Conservation (phyloP, 352 stramenopile species). For the Globisporangium polare region DNA sequence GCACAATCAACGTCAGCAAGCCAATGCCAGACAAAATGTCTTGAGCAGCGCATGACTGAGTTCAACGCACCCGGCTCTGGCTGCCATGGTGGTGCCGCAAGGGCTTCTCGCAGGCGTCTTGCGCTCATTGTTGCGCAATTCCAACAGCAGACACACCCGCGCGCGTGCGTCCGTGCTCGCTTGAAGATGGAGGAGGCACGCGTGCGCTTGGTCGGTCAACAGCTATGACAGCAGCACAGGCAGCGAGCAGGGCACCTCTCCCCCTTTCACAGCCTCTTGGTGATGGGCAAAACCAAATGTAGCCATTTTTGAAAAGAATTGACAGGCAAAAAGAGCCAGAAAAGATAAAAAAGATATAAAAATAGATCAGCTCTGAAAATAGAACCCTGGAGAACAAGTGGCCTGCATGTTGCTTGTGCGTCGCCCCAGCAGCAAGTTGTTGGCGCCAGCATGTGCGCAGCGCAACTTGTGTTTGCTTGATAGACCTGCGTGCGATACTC, state of each 20-base stretch:
- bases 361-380: slow-evolving; percentile 6
- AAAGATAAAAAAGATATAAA: background rate
- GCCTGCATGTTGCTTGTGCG: background rate
- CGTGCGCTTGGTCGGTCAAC: background rate
- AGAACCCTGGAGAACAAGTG: background rate
- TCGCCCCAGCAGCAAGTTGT: background rate
- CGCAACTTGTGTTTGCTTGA: background rate
- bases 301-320: slow-evolving; percentile 7
- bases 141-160: no score
- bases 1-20: background rate
- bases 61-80: background rate
- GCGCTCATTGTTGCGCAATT: slow-evolving; percentile 25
- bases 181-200: no score
- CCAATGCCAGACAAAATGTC: no score
- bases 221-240: background rate
- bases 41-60: background rate
- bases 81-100: slow-evolving; percentile 15
- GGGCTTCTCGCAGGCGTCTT: slow-evolving; percentile 29
- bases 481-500: background rate
- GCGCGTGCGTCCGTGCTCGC: no score
- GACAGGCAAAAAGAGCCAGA: slow-evolving; percentile 6
- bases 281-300: slow-evolving; percentile 5
- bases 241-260: background rate
- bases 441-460: background rate
- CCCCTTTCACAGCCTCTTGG: background rate